Evolutionary conservation across 1,284 basidiomycete genomes (phyloP), one percentile per base, ranked within the genome.

Genomic region (Amylostereum areolatum): DNA sequence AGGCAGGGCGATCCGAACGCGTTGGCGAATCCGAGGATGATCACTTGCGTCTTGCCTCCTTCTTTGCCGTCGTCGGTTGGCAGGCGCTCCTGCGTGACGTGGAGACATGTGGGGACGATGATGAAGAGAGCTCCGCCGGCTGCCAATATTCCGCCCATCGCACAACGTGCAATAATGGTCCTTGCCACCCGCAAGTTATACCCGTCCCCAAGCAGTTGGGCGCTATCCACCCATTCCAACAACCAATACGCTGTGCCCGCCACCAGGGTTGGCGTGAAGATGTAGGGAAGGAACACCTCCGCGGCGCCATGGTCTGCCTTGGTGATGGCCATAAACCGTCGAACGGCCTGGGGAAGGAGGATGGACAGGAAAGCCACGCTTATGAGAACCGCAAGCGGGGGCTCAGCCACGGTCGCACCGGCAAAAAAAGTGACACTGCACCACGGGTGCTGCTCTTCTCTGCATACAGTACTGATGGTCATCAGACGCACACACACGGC

Each of bases 371-470:
- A 81, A 4, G 85, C 54, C 3, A 75, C 69, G 7, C 82, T 64
- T n/a, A 80, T 53, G 7, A 89, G 66, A 7, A 85, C 73, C 39
- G 28, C 28, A 28, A 73, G 70, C 0, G 90, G 85, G 0, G 89
- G 79, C 1, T 78, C 70, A 1, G 87, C 78, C 2, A 83, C 66
- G 2, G 83, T 79, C 0, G 84, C 79, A 0, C 85, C 84, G 0
- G 82, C 73, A 63, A 90, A 95, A 70, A 95, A 97, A 0, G 92
- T 94, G 46, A 92, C 85, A 50, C 77, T 72, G 64, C 95, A 97
- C 62, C 78, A 86, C 0, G 91, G 86, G 43, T 89, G 85, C 66
- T 98, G 96, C 63, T 99, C 97, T 64, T 99, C 97, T 47, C 97
- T 74, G 62, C 96, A 99, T 0, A 95, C 82, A 0, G 92, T 91